Evolutionary conservation across 2,329 filamentous ascomycete species (phyloP), one percentile per base, ranked within the genome.

Genomic region (Sclerotinia sclerotiorum): DNA sequence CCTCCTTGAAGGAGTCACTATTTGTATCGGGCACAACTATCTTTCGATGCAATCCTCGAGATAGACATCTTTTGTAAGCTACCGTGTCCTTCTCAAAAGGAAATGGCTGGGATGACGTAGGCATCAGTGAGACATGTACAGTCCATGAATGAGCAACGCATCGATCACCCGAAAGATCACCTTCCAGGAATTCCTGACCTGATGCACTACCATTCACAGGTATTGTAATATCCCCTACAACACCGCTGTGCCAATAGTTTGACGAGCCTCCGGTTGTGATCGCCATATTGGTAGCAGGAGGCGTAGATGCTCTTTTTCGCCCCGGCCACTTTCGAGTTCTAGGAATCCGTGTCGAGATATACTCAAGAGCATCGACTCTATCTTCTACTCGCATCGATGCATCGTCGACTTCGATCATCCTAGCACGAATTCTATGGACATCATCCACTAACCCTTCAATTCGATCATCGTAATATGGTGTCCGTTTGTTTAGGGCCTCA

Each of bases 71-170:
- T 74, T 87, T 87, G 76, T 88, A 88, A 5, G 85, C 85, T 52
- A 81, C 84, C 19, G 85, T 87, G 72, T 87, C 85, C 74, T 86
- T 85, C 76, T 88, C 86, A 74, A 88, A 88, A 0, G 86, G 86
- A 71, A 87, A 87, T 5, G 85, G 83, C 68, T 84, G 82, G 46
- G 81, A 81, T 17, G 79, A 80, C 58, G 82, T 83, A 5, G 86
- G 86, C 49, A 88, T 79, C 17, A 88, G 80, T 2, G 86, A 88
- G 48, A 88, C 80, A 72, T 88, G 85, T 39, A 88, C 84, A 1
- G 85, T 87, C 86, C 86, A 88, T 6, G 80, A 77, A 66, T 78
- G 79, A 24, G 79, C 75, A 17, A 71, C 74, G n/a, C 73, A 71
- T 24, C 72, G 72, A n/a, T 73, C 55, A 62, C 55, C 69, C 21